Conservation (phyloP, 768 basidiomycete genomes). For the Macrolepiota albuminosa region DNA sequence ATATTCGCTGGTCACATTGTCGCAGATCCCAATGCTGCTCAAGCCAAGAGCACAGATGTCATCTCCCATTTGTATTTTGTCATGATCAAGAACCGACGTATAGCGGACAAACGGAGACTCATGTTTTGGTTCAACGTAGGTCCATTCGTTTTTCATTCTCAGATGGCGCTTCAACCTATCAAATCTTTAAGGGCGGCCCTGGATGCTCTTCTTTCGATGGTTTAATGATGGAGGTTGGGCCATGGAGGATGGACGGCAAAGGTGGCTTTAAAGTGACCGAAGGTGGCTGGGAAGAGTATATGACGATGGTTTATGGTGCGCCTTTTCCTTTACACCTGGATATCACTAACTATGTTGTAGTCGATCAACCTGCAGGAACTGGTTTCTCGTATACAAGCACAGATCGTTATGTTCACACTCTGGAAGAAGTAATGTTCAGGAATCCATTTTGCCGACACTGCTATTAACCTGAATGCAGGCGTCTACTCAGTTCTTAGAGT, state of each 20-base stretch:
- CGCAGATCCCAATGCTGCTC: slow-evolving; percentile 62
- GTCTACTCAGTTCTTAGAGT: slow-evolving; percentile 72
- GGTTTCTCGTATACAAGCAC: slow-evolving; percentile 90
- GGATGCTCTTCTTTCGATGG: slow-evolving; percentile 98
- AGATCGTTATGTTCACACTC: slow-evolving; percentile 76
- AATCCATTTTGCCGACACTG: background rate
- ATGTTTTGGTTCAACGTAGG: slow-evolving; percentile 97
- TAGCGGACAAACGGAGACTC: slow-evolving; percentile 85
- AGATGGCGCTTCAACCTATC: background rate
- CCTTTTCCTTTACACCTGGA: slow-evolving; percentile 7
- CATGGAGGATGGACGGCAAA: slow-evolving; percentile 74
- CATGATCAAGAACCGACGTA: slow-evolving; percentile 79
- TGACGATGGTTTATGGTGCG: slow-evolving; percentile 88
- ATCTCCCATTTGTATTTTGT: slow-evolving; percentile 86
- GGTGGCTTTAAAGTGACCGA: slow-evolving; percentile 69
- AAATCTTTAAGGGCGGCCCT: slow-evolving; percentile 71
- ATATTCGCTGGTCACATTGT: slow-evolving; percentile 83
- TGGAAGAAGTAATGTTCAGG: slow-evolving; percentile 48
- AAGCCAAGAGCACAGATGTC: slow-evolving; percentile 50
- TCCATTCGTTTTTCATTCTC: slow-evolving; percentile 1
- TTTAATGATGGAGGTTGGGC: slow-evolving; percentile 97
- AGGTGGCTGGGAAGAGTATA: slow-evolving; percentile 97
- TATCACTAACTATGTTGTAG: slow-evolving; percentile 35
- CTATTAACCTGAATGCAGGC: slow-evolving; percentile 41
- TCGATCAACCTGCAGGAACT: slow-evolving; percentile 97